Evolutionary conservation across 2,329 filamentous ascomycete genomes (phyloP).

Genomic region (Fusarium aywerte): DNA sequence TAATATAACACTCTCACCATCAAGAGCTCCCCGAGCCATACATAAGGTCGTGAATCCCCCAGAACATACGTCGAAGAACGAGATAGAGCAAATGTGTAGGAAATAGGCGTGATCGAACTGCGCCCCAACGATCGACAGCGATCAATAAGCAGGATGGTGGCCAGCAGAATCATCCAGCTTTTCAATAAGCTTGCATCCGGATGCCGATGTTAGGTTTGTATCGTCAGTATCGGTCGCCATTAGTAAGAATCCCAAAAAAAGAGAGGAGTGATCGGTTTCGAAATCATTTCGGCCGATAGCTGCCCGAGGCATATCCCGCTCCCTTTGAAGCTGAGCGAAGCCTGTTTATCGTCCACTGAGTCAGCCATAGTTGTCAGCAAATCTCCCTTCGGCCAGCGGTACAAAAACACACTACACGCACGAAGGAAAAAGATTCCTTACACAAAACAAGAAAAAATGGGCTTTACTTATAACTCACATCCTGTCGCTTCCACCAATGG

Average conservation of each 20-base stretch:
- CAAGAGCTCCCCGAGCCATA: slow-evolving; percentile 54
- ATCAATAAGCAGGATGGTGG: slow-evolving; percentile 41
- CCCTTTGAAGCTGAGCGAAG: slow-evolving; percentile 85
- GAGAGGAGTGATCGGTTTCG: slow-evolving; percentile 28
- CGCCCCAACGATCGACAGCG: slow-evolving; percentile 45
- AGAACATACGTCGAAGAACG: slow-evolving; percentile 55
- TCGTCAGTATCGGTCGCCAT: slow-evolving; percentile 44
- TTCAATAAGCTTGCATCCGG: slow-evolving; percentile 40
- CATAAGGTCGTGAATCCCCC: slow-evolving; percentile 50
- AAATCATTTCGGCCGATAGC: slow-evolving; percentile 52
- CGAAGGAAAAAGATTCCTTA: slow-evolving; percentile 87
- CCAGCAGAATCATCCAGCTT: slow-evolving; percentile 34
- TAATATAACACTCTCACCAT: slow-evolving; percentile 30
- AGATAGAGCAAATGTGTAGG: slow-evolving; percentile 55
- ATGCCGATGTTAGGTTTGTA: slow-evolving; percentile 45
- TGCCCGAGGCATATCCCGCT: slow-evolving; percentile 60
- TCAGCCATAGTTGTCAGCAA: slow-evolving; percentile 81
- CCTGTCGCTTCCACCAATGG: slow-evolving; percentile 85
- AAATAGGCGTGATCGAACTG: slow-evolving; percentile 45
- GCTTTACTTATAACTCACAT: slow-evolving; percentile 84
- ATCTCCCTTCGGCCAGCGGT: slow-evolving; percentile 79
- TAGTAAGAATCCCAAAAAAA: slow-evolving; percentile 29
- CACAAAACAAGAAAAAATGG: slow-evolving; percentile 70
- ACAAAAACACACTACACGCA: slow-evolving; percentile 76
- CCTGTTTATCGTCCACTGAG: slow-evolving; percentile 86